Conservation (phyloP, 208 protist species). For the Endotrypanum monterogeii region DNA sequence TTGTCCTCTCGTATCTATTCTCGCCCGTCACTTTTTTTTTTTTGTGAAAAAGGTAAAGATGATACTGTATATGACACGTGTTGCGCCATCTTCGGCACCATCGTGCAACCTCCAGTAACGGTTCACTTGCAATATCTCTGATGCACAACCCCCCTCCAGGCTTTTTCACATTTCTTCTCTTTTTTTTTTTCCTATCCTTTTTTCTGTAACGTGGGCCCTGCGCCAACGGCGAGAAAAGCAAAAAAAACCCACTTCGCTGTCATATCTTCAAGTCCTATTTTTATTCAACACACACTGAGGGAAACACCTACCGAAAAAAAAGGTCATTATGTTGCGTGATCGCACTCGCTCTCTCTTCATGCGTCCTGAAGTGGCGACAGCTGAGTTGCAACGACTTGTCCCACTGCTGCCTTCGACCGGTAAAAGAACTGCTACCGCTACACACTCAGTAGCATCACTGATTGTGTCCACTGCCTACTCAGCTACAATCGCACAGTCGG, state of each 20-base stretch:
- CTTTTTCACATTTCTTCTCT: not conserved
- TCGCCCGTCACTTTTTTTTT: not conserved
- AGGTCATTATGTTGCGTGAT: slow-evolving; percentile 18
- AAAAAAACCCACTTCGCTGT: not conserved
- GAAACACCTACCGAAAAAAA: not conserved
- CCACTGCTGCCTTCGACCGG: slow-evolving; percentile 19
- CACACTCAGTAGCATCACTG: slow-evolving; percentile 40
- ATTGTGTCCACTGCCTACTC: slow-evolving; percentile 36
- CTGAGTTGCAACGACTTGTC: slow-evolving; percentile 28
- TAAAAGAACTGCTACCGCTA: not conserved
- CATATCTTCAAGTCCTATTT: not conserved
- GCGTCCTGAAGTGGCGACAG: slow-evolving; percentile 15
- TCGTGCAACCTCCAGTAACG: not conserved
- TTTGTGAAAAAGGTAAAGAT: not conserved
- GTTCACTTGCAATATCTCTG: not conserved
- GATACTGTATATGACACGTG: not conserved
- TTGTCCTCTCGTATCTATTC: not conserved
- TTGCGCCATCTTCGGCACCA: not conserved
- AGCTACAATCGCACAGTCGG: slow-evolving; percentile 10
- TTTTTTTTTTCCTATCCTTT: not conserved
- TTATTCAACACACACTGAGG: not conserved
- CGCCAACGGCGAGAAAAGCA: not conserved
- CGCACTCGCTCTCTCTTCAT: slow-evolving; percentile 2
- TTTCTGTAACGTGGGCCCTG: not conserved
- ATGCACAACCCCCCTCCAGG: not conserved